Evolutionary conservation across 2,329 filamentous ascomycete genomes (phyloP).

Genomic region (Alternaria panax): DNA sequence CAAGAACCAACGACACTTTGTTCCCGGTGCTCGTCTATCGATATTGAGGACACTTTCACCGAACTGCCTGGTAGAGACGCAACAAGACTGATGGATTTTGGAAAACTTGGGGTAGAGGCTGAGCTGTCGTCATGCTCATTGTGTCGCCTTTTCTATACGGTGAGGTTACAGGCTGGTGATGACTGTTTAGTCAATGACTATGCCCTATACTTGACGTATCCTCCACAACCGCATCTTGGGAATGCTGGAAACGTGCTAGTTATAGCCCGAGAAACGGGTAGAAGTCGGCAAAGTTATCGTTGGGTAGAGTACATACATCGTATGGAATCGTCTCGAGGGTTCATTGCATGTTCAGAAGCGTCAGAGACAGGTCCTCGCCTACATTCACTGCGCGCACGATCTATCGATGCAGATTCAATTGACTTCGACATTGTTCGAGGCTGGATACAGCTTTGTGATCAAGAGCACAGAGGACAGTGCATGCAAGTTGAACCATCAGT

Average conservation of each 20-base stretch:
- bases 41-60: no score
- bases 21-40: no score
- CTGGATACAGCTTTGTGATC: not conserved
- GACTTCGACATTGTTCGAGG: not conserved
- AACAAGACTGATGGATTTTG: no score
- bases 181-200: accelerated
- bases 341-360: not conserved
- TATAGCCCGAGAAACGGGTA: not conserved
- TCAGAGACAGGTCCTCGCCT: accelerated
- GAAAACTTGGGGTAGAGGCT: not conserved
- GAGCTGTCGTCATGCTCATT: not conserved
- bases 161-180: not conserved
- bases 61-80: no score
- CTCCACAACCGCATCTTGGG: accelerated
- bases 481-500: no score
- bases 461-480: not conserved
- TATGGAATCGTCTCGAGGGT: not conserved
- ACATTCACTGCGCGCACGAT: not conserved
- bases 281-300: no score
- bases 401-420: not conserved
- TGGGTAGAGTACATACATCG: no score
- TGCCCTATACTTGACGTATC: accelerated
- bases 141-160: not conserved
- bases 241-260: not conserved
- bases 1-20: no score